Conservation (phyloP, 345 rosid species). For the Sonneratia alba region DNA sequence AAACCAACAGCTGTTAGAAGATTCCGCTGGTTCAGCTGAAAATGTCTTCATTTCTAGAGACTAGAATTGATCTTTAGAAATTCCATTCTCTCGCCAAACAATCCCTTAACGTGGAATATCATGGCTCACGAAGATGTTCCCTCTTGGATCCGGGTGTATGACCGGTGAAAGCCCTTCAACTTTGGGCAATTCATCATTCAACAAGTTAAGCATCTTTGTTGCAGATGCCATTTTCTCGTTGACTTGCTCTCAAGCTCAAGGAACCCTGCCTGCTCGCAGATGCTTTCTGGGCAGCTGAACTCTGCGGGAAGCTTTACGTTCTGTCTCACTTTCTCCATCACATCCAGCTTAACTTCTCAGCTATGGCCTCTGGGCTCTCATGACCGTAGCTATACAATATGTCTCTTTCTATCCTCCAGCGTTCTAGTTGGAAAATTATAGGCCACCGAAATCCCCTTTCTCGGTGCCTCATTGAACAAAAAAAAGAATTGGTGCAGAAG, state of each 20-base stretch:
- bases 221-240: neutral
- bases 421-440: neutral
- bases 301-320: neutral
- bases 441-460: too few relatives aligned
- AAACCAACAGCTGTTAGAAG: too few relatives aligned
- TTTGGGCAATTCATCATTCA: neutral
- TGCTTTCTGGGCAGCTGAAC: neutral
- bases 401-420: neutral
- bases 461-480: too few relatives aligned
- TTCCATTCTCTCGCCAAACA: too few relatives aligned
- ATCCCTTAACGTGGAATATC: too few relatives aligned
- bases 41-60: too few relatives aligned
- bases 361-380: too few relatives aligned
- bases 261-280: neutral
- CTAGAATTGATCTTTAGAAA: too few relatives aligned
- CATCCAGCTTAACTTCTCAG: neutral
- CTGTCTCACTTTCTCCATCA: neutral
- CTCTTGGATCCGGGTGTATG: too few relatives aligned
- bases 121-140: too few relatives aligned
- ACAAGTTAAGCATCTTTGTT: neutral
- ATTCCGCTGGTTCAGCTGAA: too few relatives aligned
- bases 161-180: too few relatives aligned
- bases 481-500: neutral
- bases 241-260: neutral
- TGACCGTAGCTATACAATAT: neutral